A percentile compares a stretch with the other conserved stretches of the same genome.
These are phyloP conservation scores for Cercospora janseana DNA, from an alignment of 2,329 filamentous ascomycete genomes.

Conservation along the genomic window DNA sequence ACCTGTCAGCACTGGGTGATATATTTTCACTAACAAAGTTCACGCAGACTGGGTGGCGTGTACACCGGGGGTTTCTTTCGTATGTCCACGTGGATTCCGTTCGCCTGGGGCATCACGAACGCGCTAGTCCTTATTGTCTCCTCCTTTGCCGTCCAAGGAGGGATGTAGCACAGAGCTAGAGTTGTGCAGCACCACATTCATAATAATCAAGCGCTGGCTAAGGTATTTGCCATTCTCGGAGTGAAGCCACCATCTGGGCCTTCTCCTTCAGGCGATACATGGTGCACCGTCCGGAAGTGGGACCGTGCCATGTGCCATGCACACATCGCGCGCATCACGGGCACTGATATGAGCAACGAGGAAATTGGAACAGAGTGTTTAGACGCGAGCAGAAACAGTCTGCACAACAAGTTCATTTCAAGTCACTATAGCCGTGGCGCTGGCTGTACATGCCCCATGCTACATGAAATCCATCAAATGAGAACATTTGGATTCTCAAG, in stretches of 20 bases:
- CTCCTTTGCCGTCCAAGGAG: conserved; percentile 89
- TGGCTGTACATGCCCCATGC: background rate
- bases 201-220: no score
- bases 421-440: background rate
- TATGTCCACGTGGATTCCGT: conserved; percentile 93
- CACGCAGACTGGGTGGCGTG: conserved; percentile 67
- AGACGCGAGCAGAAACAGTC: background rate
- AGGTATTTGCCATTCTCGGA: no score
- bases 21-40: background rate
- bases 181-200: no score
- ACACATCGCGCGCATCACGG: no score
- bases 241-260: no score
- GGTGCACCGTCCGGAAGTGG: no score
- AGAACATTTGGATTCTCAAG: conserved; percentile 42
- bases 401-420: conserved; percentile 2
- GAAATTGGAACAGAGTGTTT: no score
- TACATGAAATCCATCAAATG: conserved; percentile 30
- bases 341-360: no score
- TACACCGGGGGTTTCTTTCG: conserved; percentile 80
- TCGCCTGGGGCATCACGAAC: conserved; percentile 83
- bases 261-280: no score
- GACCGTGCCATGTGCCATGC: no score
- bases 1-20: conserved; percentile 4
- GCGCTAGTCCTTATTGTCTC: conserved; percentile 79
- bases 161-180: conserved; percentile 65